Evolutionary conservation across 164 flowering plant species (phyloP).

Genomic region (Litsea cubeba): DNA sequence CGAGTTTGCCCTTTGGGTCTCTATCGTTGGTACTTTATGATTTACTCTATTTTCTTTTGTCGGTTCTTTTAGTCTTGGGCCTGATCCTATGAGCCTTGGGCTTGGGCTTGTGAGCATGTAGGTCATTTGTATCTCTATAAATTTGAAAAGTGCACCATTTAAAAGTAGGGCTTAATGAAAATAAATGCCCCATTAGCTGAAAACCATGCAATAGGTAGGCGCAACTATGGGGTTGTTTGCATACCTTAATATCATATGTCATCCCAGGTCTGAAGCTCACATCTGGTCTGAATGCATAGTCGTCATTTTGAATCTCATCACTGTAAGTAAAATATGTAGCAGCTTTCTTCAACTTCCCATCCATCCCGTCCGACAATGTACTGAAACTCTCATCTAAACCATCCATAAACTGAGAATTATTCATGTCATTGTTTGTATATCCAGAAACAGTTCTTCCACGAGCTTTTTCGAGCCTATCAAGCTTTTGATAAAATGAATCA

Average conservation of each 20-base stretch:
- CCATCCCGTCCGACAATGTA: conserved; percentile 68
- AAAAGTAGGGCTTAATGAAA: neutral
- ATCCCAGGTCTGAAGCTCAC: conserved; percentile 25
- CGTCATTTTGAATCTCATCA: conserved; percentile 41
- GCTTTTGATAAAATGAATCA: conserved; percentile 41
- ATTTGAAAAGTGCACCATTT: neutral
- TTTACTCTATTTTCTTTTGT: too few species aligned
- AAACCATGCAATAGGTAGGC: neutral
- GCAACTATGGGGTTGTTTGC: neutral
- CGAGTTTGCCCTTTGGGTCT: too few species aligned
- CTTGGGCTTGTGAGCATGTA: too few species aligned
- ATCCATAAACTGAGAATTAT: conserved; percentile 16
- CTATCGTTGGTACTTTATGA: too few species aligned
- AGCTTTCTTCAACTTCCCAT: conserved; percentile 60
- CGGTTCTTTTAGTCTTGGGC: too few species aligned
- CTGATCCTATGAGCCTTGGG: too few species aligned
- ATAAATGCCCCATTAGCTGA: neutral
- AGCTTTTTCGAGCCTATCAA: conserved; percentile 41
- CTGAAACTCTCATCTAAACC: conserved; percentile 43
- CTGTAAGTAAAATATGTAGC: conserved; percentile 50
- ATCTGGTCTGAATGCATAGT: conserved; percentile 66
- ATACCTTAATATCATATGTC: conserved; percentile 51
- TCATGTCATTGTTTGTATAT: conserved; percentile 12
- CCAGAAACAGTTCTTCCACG: conserved; percentile 23
- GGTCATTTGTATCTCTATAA: too few species aligned